Conservation (phyloP, 164 flowering plant genomes). For the Magnolia changhungtana region DNA sequence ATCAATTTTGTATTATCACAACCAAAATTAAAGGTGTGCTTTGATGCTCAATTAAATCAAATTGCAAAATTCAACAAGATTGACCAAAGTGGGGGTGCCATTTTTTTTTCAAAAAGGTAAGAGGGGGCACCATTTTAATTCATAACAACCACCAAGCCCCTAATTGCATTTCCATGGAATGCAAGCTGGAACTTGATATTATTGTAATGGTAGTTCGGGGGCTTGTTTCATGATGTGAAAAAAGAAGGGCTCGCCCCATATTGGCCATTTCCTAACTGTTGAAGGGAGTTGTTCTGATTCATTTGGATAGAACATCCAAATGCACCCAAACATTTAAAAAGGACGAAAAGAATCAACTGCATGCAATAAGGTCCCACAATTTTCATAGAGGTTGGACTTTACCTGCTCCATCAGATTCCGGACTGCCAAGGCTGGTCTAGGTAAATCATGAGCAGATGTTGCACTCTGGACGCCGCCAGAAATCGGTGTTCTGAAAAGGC, state of each 20-base stretch:
- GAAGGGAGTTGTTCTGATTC: neutral
- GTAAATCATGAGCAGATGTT: conserved; percentile 96
- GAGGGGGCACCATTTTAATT: too few species aligned
- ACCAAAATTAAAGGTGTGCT: neutral
- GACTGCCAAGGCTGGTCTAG: conserved; percentile 94
- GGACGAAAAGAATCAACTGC: neutral
- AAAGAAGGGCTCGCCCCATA: neutral
- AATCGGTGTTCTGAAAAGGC: conserved; percentile 95
- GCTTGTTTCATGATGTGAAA: neutral
- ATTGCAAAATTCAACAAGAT: neutral
- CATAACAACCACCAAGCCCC: neutral
- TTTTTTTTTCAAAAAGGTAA: too few species aligned
- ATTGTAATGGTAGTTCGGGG: neutral
- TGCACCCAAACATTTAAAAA: neutral
- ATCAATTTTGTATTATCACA: neutral
- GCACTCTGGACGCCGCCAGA: conserved; percentile 99
- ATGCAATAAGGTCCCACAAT: neutral
- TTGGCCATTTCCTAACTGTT: neutral
- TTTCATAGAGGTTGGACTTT: neutral
- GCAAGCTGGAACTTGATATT: neutral
- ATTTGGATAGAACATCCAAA: neutral
- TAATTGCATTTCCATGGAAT: neutral
- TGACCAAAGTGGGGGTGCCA: too few species aligned
- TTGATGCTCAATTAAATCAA: neutral
- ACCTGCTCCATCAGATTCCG: conserved; percentile 99